Conservation (phyloP, 2,329 filamentous ascomycete species). For the Xylariaceae sp. region DNA sequence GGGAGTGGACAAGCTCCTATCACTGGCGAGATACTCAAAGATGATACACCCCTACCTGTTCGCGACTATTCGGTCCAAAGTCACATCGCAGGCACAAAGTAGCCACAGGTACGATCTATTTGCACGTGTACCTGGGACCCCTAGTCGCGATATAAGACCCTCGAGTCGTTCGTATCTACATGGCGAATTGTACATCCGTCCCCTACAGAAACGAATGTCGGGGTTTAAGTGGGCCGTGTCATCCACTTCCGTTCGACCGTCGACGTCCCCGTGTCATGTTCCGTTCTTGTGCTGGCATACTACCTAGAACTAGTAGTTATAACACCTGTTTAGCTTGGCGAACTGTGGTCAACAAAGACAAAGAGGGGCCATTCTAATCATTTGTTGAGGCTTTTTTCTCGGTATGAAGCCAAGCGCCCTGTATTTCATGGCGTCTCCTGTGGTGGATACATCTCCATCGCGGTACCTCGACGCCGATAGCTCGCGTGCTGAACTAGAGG, state of each 20-base stretch:
- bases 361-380: slow-evolving; percentile 1
- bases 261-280: slow-evolving; percentile 7
- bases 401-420: slow-evolving; percentile 3
- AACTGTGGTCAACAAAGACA: slow-evolving; percentile 2
- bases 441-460: too few species aligned
- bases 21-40: too few species aligned
- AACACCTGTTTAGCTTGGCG: slow-evolving; percentile 10
- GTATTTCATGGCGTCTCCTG: too few species aligned
- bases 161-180: neutral
- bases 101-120: neutral
- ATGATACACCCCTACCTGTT: too few species aligned
- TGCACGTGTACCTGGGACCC: neutral
- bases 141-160: slow-evolving; percentile 2
- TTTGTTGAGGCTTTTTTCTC: slow-evolving; percentile 13
- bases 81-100: neutral
- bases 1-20: too few species aligned
- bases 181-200: neutral
- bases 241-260: slow-evolving; percentile 26
- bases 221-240: slow-evolving; percentile 14
- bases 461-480: too few species aligned
- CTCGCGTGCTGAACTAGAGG: too few species aligned
- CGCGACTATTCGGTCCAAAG: too few species aligned
- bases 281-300: slow-evolving; percentile 5
- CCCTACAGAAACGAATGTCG: slow-evolving; percentile 1
- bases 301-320: slow-evolving; percentile 11